Percentiles rank a stretch among this genome's conserved stretches.
Conservation (phyloP, 805 yeast species). For the Blastobotrys parvus region DNA sequence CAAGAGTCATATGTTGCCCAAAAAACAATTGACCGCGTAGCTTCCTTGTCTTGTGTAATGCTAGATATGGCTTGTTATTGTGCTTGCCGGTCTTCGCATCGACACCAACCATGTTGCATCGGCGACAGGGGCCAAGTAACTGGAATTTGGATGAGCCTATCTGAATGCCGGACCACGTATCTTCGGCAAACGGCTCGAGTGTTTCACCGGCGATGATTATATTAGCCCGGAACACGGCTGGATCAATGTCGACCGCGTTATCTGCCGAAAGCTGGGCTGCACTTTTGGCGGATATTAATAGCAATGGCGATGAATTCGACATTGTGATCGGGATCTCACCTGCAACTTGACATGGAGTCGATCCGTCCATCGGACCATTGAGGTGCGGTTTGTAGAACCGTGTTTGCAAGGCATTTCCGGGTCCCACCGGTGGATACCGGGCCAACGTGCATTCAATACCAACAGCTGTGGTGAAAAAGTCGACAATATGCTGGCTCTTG, state of each 20-base stretch:
- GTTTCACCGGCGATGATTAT: conserved; percentile 26
- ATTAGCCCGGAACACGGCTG: conserved; percentile 32
- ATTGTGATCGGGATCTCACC: conserved; percentile 17
- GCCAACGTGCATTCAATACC: conserved; percentile 34
- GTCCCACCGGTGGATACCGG: conserved; percentile 6
- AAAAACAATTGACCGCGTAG: conserved; percentile 32
- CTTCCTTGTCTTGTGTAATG: conserved; percentile 30
- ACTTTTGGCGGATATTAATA: conserved; percentile 30
- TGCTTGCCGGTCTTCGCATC: conserved; percentile 30
- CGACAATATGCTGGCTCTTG: conserved; percentile 17
- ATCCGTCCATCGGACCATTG: background rate
- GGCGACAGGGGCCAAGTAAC: conserved; percentile 29
- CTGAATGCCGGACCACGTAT: conserved; percentile 27
- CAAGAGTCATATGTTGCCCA: conserved; percentile 27
- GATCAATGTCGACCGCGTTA: conserved; percentile 7
- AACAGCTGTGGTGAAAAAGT: conserved; percentile 26
- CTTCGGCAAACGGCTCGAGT: conserved; percentile 31
- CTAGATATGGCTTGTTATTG: conserved; percentile 29
- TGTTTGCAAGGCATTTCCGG: conserved; percentile 5
- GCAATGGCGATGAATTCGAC: conserved; percentile 34
- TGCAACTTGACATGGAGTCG: background rate
- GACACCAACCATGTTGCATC: conserved; percentile 41
- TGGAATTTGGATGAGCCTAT: conserved; percentile 14
- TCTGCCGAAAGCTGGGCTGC: conserved; percentile 16
- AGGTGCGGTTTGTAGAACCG: conserved; percentile 10